Percentiles rank a stretch among this genome's conserved stretches.
Evolutionary conservation across 2,329 filamentous ascomycete genomes (phyloP).

Genomic region (Penicillium sp.): DNA sequence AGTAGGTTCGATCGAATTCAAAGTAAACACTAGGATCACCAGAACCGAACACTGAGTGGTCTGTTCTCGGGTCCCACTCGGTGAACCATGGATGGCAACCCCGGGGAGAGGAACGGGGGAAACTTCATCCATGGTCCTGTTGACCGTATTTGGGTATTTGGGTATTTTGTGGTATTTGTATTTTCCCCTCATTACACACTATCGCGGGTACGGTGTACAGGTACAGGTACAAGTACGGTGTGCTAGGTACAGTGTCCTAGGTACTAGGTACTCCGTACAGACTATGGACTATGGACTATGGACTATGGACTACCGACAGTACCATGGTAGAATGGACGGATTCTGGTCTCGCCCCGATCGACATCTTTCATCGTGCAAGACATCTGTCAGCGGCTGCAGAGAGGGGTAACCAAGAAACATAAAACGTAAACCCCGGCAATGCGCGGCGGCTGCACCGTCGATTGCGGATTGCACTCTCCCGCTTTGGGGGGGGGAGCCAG

Average conservation of each 20-base stretch:
- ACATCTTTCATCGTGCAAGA: slow-evolving; percentile 10
- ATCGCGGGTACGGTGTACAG: no score
- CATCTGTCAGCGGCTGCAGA: slow-evolving; percentile 12
- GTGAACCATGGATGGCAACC: slow-evolving; percentile 5
- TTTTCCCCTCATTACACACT: no score
- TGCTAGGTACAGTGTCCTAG: no score
- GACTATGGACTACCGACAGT: no score
- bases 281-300: no score
- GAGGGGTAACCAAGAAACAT: background rate
- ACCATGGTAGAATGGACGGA: background rate
- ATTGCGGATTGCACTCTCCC: slow-evolving; percentile 15
- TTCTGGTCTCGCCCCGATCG: background rate
- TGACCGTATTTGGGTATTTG: no score
- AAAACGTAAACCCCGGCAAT: slow-evolving; percentile 8
- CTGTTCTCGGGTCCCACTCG: slow-evolving; percentile 10
- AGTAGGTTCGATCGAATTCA: slow-evolving; percentile 3
- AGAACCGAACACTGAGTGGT: background rate
- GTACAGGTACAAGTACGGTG: no score
- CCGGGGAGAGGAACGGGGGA: no score
- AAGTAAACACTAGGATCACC: background rate
- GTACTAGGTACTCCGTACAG: background rate
- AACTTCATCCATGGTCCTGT: no score
- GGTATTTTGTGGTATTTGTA: no score
- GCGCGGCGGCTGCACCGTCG: slow-evolving; percentile 20
- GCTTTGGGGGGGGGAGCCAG: slow-evolving; percentile 2